These are phyloP conservation scores for Lactarius tabidus DNA, from an alignment of 768 basidiomycete genomes.

Conservation along the genomic window DNA sequence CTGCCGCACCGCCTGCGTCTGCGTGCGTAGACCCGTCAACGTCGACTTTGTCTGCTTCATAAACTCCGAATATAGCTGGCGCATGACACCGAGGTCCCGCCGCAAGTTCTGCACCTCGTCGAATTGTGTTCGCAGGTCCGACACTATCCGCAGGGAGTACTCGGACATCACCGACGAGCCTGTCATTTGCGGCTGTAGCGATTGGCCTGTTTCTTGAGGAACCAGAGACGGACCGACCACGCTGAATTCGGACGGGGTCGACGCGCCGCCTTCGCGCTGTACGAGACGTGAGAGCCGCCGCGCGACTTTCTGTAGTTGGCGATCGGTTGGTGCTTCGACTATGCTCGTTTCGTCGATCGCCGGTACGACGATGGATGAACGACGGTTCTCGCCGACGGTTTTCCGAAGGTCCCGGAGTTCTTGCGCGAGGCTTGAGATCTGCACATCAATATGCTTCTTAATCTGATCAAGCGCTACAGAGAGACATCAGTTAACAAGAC, in stretches of 20 bases:
- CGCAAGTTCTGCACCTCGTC: constrained; percentile 94
- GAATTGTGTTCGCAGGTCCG: constrained; percentile 86
- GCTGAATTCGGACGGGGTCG: constrained; percentile 29
- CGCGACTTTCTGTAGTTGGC: constrained; percentile 68
- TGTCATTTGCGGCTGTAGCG: constrained; percentile 62
- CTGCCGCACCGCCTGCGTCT: constrained; percentile 85
- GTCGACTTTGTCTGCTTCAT: constrained; percentile 88
- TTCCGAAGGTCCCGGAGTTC: constrained; percentile 87
- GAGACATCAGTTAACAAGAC: neutral
- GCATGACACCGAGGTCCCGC: constrained; percentile 88
- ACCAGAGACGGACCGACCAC: constrained; percentile 36
- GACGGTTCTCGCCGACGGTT: constrained; percentile 51
- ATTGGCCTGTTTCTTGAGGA: constrained; percentile 66
- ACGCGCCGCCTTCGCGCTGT: constrained; percentile 33
- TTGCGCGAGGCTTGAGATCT: constrained; percentile 78
- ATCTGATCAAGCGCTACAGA: constrained; percentile 90
- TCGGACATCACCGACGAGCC: constrained; percentile 72
- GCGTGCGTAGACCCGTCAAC: constrained; percentile 68
- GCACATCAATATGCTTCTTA: constrained; percentile 94
- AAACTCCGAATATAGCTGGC: constrained; percentile 93
- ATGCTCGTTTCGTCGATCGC: constrained; percentile 59
- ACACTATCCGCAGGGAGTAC: constrained; percentile 67
- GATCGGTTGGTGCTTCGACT: constrained; percentile 63
- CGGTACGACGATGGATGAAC: constrained; percentile 46
- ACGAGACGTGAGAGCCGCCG: constrained; percentile 71